Conservation (phyloP, 2,329 filamentous ascomycete genomes). For the Colletotrichum liriopes region DNA sequence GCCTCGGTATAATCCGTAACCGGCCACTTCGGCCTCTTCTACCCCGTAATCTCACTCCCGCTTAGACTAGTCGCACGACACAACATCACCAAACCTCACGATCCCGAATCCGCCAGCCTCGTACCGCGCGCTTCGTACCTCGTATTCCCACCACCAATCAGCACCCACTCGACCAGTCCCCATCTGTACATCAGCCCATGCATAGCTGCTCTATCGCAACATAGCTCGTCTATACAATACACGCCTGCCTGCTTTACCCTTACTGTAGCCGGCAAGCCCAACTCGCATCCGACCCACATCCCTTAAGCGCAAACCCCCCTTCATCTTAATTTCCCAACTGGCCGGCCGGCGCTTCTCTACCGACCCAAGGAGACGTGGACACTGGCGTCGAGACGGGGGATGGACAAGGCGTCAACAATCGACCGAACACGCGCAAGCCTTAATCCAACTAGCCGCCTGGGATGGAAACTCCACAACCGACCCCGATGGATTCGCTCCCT, state of each 20-base stretch:
- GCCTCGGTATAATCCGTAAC: too few relatives aligned
- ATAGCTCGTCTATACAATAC: neutral
- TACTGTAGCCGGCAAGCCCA: neutral
- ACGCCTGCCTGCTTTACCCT: neutral
- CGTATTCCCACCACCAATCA: neutral
- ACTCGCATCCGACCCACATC: neutral
- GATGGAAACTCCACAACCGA: neutral
- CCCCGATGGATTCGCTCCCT: neutral
- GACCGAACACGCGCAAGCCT: conserved; percentile 3
- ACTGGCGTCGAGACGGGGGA: neutral
- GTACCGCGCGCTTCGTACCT: neutral
- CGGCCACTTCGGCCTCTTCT: too few relatives aligned
- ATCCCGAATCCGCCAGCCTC: neutral
- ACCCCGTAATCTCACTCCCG: too few relatives aligned
- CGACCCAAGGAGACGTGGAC: neutral
- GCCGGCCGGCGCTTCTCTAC: neutral
- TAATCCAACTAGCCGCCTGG: neutral
- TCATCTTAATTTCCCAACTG: neutral
- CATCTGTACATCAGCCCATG: neutral
- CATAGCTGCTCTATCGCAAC: neutral
- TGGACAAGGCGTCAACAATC: too few relatives aligned
- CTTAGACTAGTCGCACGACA: too few relatives aligned
- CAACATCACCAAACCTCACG: neutral
- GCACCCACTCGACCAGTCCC: neutral
- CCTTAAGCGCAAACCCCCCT: neutral